These are phyloP conservation scores for Biancaea sappan DNA, from an alignment of 306 rosid genomes.

Conservation along the genomic window DNA sequence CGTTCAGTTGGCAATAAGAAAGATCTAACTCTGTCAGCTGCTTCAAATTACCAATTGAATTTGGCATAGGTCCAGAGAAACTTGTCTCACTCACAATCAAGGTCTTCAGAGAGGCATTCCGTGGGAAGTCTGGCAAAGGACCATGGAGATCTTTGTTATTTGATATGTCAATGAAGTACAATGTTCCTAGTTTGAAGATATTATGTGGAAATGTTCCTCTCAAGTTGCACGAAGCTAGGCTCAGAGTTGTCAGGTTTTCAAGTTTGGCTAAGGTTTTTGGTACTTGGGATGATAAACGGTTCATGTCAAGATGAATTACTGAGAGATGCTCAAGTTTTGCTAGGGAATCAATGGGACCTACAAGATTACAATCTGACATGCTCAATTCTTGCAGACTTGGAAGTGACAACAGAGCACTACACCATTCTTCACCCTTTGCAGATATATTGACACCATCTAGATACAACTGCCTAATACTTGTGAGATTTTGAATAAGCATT, in stretches of 20 bases:
- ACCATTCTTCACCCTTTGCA: slow-evolving; percentile 38
- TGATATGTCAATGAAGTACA: slow-evolving; percentile 16
- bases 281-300: slow-evolving; percentile 9
- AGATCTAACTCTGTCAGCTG: slow-evolving; percentile 35
- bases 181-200: slow-evolving; percentile 20
- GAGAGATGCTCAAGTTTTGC: slow-evolving; percentile 19
- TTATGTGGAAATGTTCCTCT: slow-evolving; percentile 1
- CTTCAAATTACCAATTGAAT: slow-evolving; percentile 23
- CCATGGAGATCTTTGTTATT: neutral
- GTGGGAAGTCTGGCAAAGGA: slow-evolving; percentile 19
- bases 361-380: neutral
- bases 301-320: neutral
- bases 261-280: slow-evolving; percentile 18
- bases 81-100: slow-evolving; percentile 29
- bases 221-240: neutral
- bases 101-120: slow-evolving; percentile 26
- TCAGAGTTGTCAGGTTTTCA: neutral
- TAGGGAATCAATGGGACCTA: slow-evolving; percentile 3
- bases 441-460: slow-evolving; percentile 43
- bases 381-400: neutral
- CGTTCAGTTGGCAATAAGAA: slow-evolving; percentile 21
- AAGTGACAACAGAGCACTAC: neutral
- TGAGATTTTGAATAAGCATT: no score
- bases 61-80: slow-evolving; percentile 41
- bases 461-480: slow-evolving; percentile 11